These are phyloP conservation scores for Platismatia glauca DNA, from an alignment of 495 filamentous ascomycete genomes.

Conservation along the genomic window DNA sequence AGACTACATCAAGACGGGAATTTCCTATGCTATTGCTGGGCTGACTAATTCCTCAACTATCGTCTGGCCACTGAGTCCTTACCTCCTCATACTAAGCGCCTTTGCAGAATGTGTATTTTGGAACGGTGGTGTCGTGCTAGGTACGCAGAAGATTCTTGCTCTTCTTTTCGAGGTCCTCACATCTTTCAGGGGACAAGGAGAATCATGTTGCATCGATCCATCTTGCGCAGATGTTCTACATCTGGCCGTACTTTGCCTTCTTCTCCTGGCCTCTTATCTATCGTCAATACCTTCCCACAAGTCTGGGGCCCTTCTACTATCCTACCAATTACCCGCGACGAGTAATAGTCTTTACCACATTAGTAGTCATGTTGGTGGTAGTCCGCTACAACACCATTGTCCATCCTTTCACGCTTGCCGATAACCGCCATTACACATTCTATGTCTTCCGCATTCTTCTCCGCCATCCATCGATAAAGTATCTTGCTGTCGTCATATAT, in stretches of 20 bases:
- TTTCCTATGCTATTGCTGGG: slow-evolving; percentile 52
- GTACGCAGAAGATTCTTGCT: slow-evolving; percentile 33
- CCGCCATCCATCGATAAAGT: slow-evolving; percentile 53
- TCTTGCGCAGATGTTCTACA: slow-evolving; percentile 86
- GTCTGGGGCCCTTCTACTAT: slow-evolving; percentile 32
- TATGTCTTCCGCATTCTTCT: slow-evolving; percentile 87
- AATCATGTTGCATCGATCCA: slow-evolving; percentile 88
- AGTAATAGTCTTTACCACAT: slow-evolving; percentile 29
- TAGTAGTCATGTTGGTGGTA: slow-evolving; percentile 44
- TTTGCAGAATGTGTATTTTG: slow-evolving; percentile 71
- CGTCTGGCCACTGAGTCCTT: slow-evolving; percentile 48
- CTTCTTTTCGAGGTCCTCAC: slow-evolving; percentile 15
- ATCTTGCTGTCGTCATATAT: slow-evolving; percentile 56
- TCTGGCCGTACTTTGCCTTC: slow-evolving; percentile 81
- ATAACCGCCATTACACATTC: slow-evolving; percentile 95
- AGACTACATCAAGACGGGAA: slow-evolving; percentile 52
- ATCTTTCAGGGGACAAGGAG: slow-evolving; percentile 66
- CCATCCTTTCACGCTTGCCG: slow-evolving; percentile 91
- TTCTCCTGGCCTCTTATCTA: slow-evolving; percentile 76
- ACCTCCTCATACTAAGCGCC: slow-evolving; percentile 53
- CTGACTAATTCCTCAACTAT: slow-evolving; percentile 44
- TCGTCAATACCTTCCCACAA: slow-evolving; percentile 38
- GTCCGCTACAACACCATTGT: slow-evolving; percentile 83
- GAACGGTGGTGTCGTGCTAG: slow-evolving; percentile 89
- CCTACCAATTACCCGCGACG: slow-evolving; percentile 33